Conservation (phyloP, 352 stramenopile genomes). For the Ophiocytium majus region DNA sequence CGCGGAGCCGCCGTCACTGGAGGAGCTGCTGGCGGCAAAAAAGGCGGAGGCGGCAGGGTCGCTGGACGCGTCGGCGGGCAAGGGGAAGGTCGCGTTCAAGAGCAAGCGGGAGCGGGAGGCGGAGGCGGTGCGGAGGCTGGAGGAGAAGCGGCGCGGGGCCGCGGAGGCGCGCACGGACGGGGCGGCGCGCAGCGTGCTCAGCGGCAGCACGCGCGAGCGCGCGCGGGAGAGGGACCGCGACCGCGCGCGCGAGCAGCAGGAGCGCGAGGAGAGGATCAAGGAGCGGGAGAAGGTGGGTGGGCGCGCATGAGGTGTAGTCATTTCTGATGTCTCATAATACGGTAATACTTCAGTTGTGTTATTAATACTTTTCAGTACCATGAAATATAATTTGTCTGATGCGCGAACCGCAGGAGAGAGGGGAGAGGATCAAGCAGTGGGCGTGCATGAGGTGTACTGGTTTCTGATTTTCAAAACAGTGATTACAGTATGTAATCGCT, state of each 20-base stretch:
- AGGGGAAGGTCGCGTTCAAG: slow-evolving; percentile 50
- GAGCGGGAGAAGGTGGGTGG: slow-evolving; percentile 17
- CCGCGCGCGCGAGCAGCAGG: neutral
- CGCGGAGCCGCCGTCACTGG: slow-evolving; percentile 15
- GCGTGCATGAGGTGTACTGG: too few species aligned
- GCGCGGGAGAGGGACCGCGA: neutral
- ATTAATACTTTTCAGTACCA: too few species aligned
- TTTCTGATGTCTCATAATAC: too few species aligned
- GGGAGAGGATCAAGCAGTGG: too few species aligned
- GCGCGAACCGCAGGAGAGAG: too few species aligned
- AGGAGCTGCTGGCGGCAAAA: slow-evolving; percentile 19
- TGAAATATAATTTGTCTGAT: too few species aligned
- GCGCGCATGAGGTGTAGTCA: too few species aligned
- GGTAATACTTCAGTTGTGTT: too few species aligned
- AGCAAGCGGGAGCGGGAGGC: slow-evolving; percentile 42
- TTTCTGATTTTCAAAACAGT: too few species aligned
- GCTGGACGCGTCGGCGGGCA: slow-evolving; percentile 11
- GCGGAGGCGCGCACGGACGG: neutral
- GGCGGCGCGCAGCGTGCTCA: neutral
- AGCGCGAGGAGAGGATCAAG: slow-evolving; percentile 8
- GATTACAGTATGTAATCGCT: too few species aligned
- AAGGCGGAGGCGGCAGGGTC: neutral
- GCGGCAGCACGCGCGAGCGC: neutral
- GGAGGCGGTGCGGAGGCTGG: slow-evolving; percentile 22
- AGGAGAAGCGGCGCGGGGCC: neutral